Base-by-base conservation (phyloP, 352 stramenopile species). In the Phytophthora meadii region DNA sequence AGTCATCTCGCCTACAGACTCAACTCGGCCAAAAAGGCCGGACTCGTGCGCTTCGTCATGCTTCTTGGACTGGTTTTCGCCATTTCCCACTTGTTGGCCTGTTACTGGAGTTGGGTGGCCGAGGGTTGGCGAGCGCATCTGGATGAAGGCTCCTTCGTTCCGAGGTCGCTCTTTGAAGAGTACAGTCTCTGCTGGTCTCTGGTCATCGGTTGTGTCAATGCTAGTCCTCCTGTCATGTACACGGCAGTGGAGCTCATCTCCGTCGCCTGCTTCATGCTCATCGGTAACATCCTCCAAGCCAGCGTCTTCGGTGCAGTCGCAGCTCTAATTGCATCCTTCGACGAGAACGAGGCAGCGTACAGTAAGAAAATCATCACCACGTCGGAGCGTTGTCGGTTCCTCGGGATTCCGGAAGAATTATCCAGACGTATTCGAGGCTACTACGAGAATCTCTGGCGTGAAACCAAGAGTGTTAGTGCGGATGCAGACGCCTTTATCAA, bases 401-500 rank as follows among this genome's bases (percentile, higher is more conserved):
- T 91, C 0, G 80, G 78, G 27, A 88, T 91, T 39, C 77, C 82
- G 0, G 72, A 88, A 14, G 52, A 64, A 10, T 75, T 89, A 3
- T 59, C 69, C 2, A 72, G 70, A 5, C 76, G 82, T 24, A 89
- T 91, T 45, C 76, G 71, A 15, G 75, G 68, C 3, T 89, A 87
- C 61, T 89, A 89, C 36, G 80, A 91, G 46, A 82, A 89, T 41
- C 50, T 91, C 5, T 91, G 86, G 55, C 72, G 81, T 7, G 80
- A 91, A 54, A 91, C 79, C 2, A 84, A 86, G 39, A 89, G 76
- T 32, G 57, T 88, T 12, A 83, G 70, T 45, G 55, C 63, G 4
- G 81, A 91, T 22, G 82, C 78, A 12, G 82, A 93, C 61, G 51
- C 81, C 3, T 93, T 93, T 49, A 91, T 90, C 67, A 89, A 85